A percentile compares a stretch with the other conserved stretches of the same genome.
Conservation (phyloP, 345 rosid species). For the Turnera subulata region DNA sequence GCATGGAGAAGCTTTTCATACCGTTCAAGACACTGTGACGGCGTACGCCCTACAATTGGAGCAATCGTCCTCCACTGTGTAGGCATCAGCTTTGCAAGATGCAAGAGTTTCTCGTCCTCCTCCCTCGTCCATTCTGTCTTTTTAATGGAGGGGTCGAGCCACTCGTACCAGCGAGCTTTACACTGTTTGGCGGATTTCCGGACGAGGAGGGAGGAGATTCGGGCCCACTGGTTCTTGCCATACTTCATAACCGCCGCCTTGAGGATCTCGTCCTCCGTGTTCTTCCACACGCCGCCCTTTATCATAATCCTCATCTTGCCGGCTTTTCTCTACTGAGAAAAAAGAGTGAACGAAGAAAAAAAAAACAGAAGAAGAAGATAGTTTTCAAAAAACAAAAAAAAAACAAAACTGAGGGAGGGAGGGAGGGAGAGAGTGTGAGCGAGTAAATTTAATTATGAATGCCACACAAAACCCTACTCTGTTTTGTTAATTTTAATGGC, state of each 20-base stretch:
- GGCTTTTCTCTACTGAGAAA: background rate
- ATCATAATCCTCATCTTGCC: conserved; percentile 98
- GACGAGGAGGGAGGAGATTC: conserved; percentile 92
- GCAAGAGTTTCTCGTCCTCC: conserved; percentile 98
- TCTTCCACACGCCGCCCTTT: conserved; percentile 99
- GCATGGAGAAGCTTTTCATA: conserved; percentile 97
- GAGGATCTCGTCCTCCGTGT: conserved; percentile 99
- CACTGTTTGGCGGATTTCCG: conserved; percentile 99
- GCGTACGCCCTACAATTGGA: conserved; percentile 98
- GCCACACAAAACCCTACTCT: too few species aligned
- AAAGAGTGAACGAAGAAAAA: too few species aligned
- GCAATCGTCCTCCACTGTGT: conserved; percentile 99
- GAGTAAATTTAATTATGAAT: too few species aligned
- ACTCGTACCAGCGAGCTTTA: conserved; percentile 99
- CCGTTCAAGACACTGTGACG: conserved; percentile 97
- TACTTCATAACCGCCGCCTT: conserved; percentile 99
- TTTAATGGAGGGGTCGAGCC: conserved; percentile 99
- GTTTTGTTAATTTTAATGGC: too few species aligned
- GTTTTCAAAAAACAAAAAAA: too few species aligned
- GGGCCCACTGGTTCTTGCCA: conserved; percentile 98
- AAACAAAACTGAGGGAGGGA: too few species aligned
- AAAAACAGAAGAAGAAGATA: too few species aligned
- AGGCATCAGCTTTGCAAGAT: conserved; percentile 98
- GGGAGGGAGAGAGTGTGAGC: too few species aligned
- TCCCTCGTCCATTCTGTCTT: conserved; percentile 99